Base-by-base conservation (phyloP, 441 rosid genomes). In the Flueggea neowawraea region DNA sequence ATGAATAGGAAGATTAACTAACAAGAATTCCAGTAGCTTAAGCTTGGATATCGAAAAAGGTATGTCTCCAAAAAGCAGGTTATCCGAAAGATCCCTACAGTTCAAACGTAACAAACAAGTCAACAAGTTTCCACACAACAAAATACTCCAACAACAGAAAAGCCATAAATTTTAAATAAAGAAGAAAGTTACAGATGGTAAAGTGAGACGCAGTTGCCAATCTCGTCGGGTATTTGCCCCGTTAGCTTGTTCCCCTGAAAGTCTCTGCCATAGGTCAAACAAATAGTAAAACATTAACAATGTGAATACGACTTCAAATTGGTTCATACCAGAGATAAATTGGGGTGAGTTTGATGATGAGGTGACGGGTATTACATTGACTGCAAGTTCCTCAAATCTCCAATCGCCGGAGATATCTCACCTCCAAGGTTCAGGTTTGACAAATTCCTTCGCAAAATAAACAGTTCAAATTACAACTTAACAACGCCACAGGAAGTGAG, bases 141-240 rank as follows among this genome's bases (percentile, higher is more conserved):
- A 47, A 1, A 47, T 0, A 47, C 50, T 47, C 50, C 50, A 60
- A 47, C 0, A 13, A 10, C 16, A 36, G 12, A 16, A 6, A 13
- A 5, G 10, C 22, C 3, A 7, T 4, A 57, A 11, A 9, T 10
- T n/a, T n/a, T 6, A 14, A 16, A 14, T 11, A 7, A 14, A 4
- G 2, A 16, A 9, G 0, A 0, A 41, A 50, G 54, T 66, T 80
- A 95, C 99, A 91, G 65, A 61, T 82, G 72, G 47, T 53, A 62
- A 32, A 95, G 93, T 41, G 82, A 70, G 56, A 75, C 81, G 63
- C 97, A 95, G 73, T 90, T 83, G 53, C 99, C 99, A 54, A 90
- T 83, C 81, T 91, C 99, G 65, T 87, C 97, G 0, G 99, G 98
- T 31, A 95, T 88, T 72, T 91, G 99, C 28, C 98, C 99, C 0